Conservation (phyloP, 2,329 filamentous ascomycete genomes). For the Polytolypa hystricis region DNA sequence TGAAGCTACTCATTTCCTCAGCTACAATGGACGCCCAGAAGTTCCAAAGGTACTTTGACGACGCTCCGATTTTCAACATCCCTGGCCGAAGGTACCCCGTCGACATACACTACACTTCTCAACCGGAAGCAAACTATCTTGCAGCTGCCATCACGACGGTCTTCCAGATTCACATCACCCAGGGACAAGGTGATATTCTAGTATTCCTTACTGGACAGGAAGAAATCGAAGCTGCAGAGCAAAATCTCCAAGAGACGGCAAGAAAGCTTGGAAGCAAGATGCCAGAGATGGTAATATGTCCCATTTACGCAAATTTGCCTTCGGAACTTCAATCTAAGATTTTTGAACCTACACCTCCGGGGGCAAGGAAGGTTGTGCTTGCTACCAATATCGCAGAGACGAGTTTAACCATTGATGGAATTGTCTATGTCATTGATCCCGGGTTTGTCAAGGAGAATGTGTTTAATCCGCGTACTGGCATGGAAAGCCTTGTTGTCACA, state of each 20-base stretch:
- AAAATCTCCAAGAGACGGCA: slow-evolving; percentile 73
- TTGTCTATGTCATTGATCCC: slow-evolving; percentile 90
- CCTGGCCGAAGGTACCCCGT: slow-evolving; percentile 82
- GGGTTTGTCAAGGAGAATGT: slow-evolving; percentile 94
- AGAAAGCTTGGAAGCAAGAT: slow-evolving; percentile 76
- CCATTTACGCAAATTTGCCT: slow-evolving; percentile 88
- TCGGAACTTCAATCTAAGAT: slow-evolving; percentile 87
- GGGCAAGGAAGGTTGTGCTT: slow-evolving; percentile 79
- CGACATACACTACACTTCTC: slow-evolving; percentile 79
- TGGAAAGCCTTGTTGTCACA: slow-evolving; percentile 83
- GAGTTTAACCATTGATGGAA: slow-evolving; percentile 87
- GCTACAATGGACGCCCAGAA: slow-evolving; percentile 92
- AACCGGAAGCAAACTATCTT: slow-evolving; percentile 89
- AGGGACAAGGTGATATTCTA: slow-evolving; percentile 76
- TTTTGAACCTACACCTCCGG: slow-evolving; percentile 81
- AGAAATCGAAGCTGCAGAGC: slow-evolving; percentile 82
- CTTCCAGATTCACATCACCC: slow-evolving; percentile 87
- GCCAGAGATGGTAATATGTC: slow-evolving; percentile 78
- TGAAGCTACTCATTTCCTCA: slow-evolving; percentile 85
- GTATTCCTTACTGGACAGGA: slow-evolving; percentile 95
- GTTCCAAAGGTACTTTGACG: slow-evolving; percentile 84
- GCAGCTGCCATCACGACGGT: slow-evolving; percentile 84
- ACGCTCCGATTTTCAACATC: slow-evolving; percentile 88
- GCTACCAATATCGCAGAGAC: slow-evolving; percentile 98
- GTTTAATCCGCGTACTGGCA: slow-evolving; percentile 82